Base-by-base conservation (phyloP, 129 eudicot genomes). In the Pseudognaphalium luteoalbum region DNA sequence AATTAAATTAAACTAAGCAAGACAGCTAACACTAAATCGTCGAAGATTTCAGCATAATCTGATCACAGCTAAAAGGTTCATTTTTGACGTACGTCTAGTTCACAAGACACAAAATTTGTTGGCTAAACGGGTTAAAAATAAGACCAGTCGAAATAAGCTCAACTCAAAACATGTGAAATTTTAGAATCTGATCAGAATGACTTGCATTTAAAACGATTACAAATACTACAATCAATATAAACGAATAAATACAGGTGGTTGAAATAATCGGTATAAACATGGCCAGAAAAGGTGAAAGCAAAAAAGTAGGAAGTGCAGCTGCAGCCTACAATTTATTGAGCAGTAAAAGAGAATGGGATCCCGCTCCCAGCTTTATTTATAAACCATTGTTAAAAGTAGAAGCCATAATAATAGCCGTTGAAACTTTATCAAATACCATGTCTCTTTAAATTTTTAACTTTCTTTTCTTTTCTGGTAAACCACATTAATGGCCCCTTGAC, bases 371-470 rank as follows among this genome's bases (percentile, higher is more conserved):
- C 41, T 30, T 11, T 73, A 2, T 20, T 12, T 3, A 56, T 2
- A 3, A 28, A 28, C n/a, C 33, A 34, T 17, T 64, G 41, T 44
- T 35, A 60, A 79, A 78, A 64, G 68, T 65, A 47, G 78, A 34
- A 79, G 41, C 32, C 66, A n/a, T 72, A 65, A 51, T 67, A 64
- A 54, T 73, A 72, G 78, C 83, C 79, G 83, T 79, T 80, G 73
- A 5, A 30, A 57, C 77, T 71, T 71, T 54, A 37, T 60, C 44
- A 11, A 59, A 70, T 47, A 42, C 28, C 28, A 25, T 44, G 52
- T 47, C 7, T 20, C 67, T 54, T 30, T 72, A 62, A 76, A 66
- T 6, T 42, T 74, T 28, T 7, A 10, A 44, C 6, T 34, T 29
- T 62, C 32, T 62, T 58, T 34, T 29, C 29, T 65, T 62, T 58